Conservation (phyloP, 129 eudicot genomes). For the Logfia minima region DNA sequence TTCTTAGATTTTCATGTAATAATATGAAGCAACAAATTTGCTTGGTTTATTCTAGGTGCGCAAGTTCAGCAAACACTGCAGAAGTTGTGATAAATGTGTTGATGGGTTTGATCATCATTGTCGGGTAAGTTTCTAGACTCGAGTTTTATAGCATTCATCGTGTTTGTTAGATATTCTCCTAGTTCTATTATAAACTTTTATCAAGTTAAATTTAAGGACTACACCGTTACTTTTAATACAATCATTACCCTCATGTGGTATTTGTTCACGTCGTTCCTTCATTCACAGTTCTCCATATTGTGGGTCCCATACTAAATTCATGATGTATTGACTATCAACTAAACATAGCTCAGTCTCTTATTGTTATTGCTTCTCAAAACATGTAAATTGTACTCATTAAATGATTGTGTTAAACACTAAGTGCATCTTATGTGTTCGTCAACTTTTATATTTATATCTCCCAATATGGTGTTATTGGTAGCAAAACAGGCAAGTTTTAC, state of each 20-base stretch:
- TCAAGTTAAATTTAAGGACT: no score
- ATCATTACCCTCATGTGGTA: no score
- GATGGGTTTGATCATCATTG: conserved; percentile 99
- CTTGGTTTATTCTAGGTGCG: conserved; percentile 61
- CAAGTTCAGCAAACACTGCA: conserved; percentile 96
- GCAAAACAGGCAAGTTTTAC: neutral
- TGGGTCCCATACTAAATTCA: no score
- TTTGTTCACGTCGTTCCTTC: no score
- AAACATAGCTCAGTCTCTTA: neutral
- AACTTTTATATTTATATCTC: neutral
- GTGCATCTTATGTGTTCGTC: neutral
- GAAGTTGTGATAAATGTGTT: conserved; percentile 99
- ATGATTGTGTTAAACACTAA: neutral
- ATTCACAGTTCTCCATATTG: no score
- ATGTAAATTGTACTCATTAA: neutral
- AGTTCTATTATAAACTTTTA: neutral
- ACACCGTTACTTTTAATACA: no score
- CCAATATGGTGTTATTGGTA: neutral
- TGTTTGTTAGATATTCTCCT: neutral
- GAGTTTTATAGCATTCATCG: neutral
- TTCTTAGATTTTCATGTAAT: neutral
- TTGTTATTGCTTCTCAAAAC: neutral
- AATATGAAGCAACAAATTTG: neutral
- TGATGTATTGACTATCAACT: neutral
- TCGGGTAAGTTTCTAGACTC: conserved; percentile 51